Base-by-base conservation (phyloP, 176 grass and related monocot species). In the Bonia amplexicaulis region DNA sequence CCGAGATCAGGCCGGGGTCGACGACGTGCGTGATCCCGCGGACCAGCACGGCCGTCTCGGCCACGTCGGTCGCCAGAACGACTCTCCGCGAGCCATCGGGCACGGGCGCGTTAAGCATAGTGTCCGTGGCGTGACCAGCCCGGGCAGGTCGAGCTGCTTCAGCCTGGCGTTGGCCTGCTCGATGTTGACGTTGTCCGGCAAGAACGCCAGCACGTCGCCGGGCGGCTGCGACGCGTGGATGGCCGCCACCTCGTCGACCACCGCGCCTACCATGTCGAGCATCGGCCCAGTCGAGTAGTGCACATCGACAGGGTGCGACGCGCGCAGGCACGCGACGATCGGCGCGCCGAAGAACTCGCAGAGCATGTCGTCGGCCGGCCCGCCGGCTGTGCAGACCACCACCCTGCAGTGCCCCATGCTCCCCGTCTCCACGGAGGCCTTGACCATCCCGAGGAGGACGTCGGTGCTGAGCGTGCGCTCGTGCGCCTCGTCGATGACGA, bases 191-290 rank as follows among this genome's bases (percentile, higher is more conserved):
- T 72, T 6, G 3, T 73, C 45, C 2, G 77, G 85, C 57, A 86
- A 44, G 85, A 86, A 86, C 58, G 23, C 85, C 6, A 86, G 77
- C 68, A 86, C 85, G 69, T 86, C 68, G 77, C 57, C 57, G n/a
- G 69, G 58, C 46, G 58, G 58, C 44, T 54, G 61, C 7, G 77
- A 57, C 58, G 6, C 0, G 69, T 86, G 84, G 26, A 85, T 85
- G 25, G 29, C 23, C 74, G 2, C 14, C 39, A 70, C 83, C 83
- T 85, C 63, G 2, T 77, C 63, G 37, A 33, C 51, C 63, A 25
- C 73, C 25, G 63, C 73, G 52, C 19, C 3, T 12, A 54, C 57
- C 76, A 73, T 42, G 31, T 86, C 84, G 15, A 80, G 41, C 76
- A 80, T 5, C 22, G 67, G 76, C 15, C 84, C 84, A 5, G 7